Base-by-base conservation (phyloP, 1,284 basidiomycete genomes). In the Naganishia sp. region DNA sequence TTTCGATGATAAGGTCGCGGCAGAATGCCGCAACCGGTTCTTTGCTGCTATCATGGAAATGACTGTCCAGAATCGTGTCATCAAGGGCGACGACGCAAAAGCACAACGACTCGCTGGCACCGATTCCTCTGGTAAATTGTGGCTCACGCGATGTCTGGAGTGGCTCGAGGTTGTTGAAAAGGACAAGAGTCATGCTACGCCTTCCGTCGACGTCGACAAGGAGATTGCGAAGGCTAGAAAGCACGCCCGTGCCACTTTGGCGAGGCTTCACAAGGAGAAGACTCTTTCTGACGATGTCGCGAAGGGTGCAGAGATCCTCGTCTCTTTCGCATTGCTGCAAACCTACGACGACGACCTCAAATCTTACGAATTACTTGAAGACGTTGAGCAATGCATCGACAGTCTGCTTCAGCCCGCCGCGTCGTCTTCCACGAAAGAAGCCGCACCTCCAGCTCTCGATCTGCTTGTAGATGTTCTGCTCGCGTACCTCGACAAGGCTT, bases 401-500 rank as follows among this genome's bases (percentile, higher is more conserved):
- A 54, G 70, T 28, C 63, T 77, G 66, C 74, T 76, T 55, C 60
- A 68, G 57, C 77, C 77, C 50, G 83, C 82, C 74, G 74, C 77
- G 50, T 79, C 77, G 67, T 84, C 82, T 69, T 79, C 81, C 9
- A 70, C 75, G 1, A 53, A 69, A 57, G 73, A 72, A 11, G 81
- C 61, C 23, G 52, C 52, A n/a, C 80, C 82, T 23, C 79, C 85
- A 49, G 87, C 91, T 1, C 86, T 94, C 60, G 93, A 96, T 72
- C 79, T 93, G 42, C 83, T 98, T 45, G 87, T 94, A 55, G 94
- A 98, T 75, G 85, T 86, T 28, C 85, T 98, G 66, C 89, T 98
- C 65, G 91, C 90, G 9, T 88, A 92, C 74, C 81, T 99, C 57
- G 94, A 98, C 76, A 86, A 88, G 68, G 88, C 89, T 2, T 91